These are phyloP conservation scores for Thraustochytrium sp. DNA, from an alignment of 352 stramenopile genomes.

Conservation along the genomic window DNA sequence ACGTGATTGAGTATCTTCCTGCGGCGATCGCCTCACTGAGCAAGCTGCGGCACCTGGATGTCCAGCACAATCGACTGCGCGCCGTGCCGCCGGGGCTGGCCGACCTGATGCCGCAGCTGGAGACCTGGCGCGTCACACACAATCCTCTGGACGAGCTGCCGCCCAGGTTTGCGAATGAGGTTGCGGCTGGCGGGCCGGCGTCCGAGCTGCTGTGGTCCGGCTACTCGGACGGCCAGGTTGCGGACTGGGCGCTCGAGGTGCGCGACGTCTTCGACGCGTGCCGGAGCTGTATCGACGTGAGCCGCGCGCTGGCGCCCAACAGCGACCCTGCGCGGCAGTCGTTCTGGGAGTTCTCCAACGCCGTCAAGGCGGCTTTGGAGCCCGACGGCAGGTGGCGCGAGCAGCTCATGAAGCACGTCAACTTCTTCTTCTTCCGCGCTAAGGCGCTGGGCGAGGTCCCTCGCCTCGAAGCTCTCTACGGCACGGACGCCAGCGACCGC, in stretches of 20 bases:
- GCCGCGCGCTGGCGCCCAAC: not conserved
- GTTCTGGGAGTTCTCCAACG: not conserved
- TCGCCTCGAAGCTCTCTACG: not conserved
- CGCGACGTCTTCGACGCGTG: not conserved
- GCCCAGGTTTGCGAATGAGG: not conserved
- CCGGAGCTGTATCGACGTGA: not conserved
- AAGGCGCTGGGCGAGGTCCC: not conserved
- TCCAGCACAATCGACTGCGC: constrained; percentile 10
- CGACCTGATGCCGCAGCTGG: not conserved
- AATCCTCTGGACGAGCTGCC: constrained; percentile 11
- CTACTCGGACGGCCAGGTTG: constrained; percentile 32
- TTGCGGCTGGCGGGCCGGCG: not conserved
- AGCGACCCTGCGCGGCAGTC: not conserved
- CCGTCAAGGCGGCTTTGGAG: not conserved
- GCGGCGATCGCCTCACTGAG: not conserved
- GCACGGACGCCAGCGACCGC: not conserved
- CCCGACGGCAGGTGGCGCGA: not conserved
- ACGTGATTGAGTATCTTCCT: constrained; percentile 1
- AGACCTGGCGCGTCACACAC: constrained; percentile 30
- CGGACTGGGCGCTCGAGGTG: not conserved
- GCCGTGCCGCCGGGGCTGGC: not conserved
- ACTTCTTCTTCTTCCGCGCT: not conserved
- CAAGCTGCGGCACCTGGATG: not conserved
- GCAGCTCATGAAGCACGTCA: constrained; percentile 14
- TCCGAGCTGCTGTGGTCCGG: constrained; percentile 30